Evolutionary conservation across 1,139 yeast genomes (phyloP), one percentile per base, ranked within the genome.

Genomic region (Chernovozyma aurita): DNA sequence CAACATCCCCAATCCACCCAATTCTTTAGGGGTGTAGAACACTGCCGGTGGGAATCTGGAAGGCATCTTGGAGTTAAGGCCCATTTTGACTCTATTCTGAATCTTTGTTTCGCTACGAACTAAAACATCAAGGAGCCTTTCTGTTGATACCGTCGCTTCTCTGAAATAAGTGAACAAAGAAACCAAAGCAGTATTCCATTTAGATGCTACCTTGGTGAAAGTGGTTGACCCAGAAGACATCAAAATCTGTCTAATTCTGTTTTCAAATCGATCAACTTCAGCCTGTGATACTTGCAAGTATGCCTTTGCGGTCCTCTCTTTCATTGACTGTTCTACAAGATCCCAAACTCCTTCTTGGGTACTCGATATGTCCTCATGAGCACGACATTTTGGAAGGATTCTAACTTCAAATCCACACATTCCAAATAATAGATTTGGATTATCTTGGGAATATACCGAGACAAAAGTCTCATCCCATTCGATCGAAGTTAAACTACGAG

Each of bases 31-130:
- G 0, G 98, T 87, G 55, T 94, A 94, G 49, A 94, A 94, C 1
- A 94, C 98, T 2, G 97, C 97, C 0, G 98, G 99, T 3, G 99
- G 99, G 62, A 94, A 94, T 37, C 99, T 72, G 0, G 96, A 81
- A 0, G 99, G 99, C 99, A 94, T 94, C 60, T 94, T 94, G 7
- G 97, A 90, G 52, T 94, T 94, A 42, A 94, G 70, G 0, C 98
- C 98, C 66, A 92, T 77, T 55, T 94, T 94, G 18, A 94, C 96
- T 46, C 96, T 72, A 38, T 92, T 94, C 57, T 94, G 99, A 34
- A 94, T 83, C 53, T 85, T 84, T 1, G 97, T 90, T 54, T 94
- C 99, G 48, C 95, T 80, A 51, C 85, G 86, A 8, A 92, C 98
- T 33, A 94, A 65, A 1, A 80, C 70, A 56, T 90, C 97, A 12